Evolutionary conservation across 2,329 filamentous ascomycete genomes (phyloP).

Genomic region (Epichloe amarillans): DNA sequence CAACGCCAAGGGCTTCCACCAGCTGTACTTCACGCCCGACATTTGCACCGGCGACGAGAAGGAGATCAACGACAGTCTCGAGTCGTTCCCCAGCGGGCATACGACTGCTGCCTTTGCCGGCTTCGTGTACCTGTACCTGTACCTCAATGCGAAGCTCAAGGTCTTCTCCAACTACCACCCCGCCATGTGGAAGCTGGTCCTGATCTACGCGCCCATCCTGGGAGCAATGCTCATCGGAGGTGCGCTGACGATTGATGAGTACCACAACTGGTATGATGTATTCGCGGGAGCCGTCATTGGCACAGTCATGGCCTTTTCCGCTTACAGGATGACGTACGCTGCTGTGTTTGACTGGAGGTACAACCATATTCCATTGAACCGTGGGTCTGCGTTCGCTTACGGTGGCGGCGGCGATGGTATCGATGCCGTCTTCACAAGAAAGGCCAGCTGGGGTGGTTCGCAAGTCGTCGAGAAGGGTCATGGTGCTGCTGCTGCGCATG

Average conservation of each 20-base stretch:
- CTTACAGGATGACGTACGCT: slow-evolving; percentile 56
- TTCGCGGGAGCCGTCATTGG: slow-evolving; percentile 53
- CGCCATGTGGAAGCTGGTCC: slow-evolving; percentile 59
- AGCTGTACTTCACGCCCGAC: slow-evolving; percentile 55
- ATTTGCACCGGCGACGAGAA: slow-evolving; percentile 55
- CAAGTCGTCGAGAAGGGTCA: slow-evolving; percentile 1
- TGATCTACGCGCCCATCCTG: slow-evolving; percentile 51
- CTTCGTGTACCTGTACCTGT: slow-evolving; percentile 57
- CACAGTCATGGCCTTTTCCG: slow-evolving; percentile 48
- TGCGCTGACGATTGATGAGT: slow-evolving; percentile 58
- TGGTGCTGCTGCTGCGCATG: neutral
- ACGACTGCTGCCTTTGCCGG: slow-evolving; percentile 61
- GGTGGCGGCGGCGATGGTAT: neutral
- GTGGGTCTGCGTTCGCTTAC: slow-evolving; percentile 20
- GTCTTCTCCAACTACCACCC: slow-evolving; percentile 61
- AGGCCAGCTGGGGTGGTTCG: slow-evolving; percentile 1
- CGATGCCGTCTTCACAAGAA: slow-evolving; percentile 6
- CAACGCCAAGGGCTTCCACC: slow-evolving; percentile 36
- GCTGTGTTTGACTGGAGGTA: slow-evolving; percentile 54
- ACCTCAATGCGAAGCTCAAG: slow-evolving; percentile 69
- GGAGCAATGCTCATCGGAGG: slow-evolving; percentile 56
- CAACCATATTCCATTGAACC: slow-evolving; percentile 51
- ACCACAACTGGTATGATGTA: slow-evolving; percentile 66
- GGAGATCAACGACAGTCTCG: slow-evolving; percentile 54
- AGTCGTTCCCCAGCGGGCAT: slow-evolving; percentile 63